Evolutionary conservation across 1,139 yeast genomes (phyloP), one percentile per base, ranked within the genome.

Genomic region (Nematodospora anomalae): DNA sequence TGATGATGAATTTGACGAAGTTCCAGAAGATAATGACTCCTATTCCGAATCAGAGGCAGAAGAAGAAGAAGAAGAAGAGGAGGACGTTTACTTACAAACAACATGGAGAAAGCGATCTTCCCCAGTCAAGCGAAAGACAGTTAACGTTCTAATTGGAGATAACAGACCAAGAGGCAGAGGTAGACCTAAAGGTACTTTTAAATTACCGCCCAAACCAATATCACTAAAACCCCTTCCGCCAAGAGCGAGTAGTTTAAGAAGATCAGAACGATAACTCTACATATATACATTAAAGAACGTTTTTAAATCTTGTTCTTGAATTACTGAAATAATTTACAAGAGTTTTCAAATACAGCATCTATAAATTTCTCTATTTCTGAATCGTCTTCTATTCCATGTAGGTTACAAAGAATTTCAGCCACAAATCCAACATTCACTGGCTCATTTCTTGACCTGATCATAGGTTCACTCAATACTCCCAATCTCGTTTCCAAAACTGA

Each of bases 401-500:
- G 58, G 16, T 72, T 72, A 8, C 94, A 78, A 46, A 92, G 71
- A 7, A 87, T 83, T 46, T 82, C 77, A 0, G 95, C 97, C 1
- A 90, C 92, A 33, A 79, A 76, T 1, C 88, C 88, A 38, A 92
- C 79, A 33, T 77, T 73, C 33, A 94, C 89, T 0, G 98, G 98
- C 59, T 92, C 98, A 57, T 94, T 89, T 50, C 98, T 72, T 1
- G 94, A 83, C 47, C 84, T 83, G 30, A 92, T 76, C 67, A 87
- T 64, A 4, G 86, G 83, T 7, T 63, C 49, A 2, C 76, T 65
- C 31, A 59, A 56, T 11, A 54, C 49, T 0, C 75, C 74, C 4
- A 56, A 42, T 23, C 53, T 42, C n/a, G 42, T 32, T 11, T 40
- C 40, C 16, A 41, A 33, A 6, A 34, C 33, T 11, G 31, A 37